Evolutionary conservation across 2,329 filamentous ascomycete genomes (phyloP), one percentile per base, ranked within the genome.

Genomic region (Pleomassaria siparia): DNA sequence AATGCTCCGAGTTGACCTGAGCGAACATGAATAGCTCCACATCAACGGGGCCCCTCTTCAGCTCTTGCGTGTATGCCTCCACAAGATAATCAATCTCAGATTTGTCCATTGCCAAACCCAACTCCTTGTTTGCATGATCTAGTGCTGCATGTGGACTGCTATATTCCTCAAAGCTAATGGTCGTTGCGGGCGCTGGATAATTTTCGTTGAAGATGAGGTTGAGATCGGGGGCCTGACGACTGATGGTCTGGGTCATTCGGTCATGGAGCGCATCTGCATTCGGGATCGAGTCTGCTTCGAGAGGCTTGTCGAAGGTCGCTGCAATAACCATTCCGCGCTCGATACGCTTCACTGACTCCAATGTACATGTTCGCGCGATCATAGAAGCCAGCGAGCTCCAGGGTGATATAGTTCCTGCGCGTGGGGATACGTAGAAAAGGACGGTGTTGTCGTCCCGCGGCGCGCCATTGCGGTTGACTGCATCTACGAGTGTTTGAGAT

Each of bases 11-110:
- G 77, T 97, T 97, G 69, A 99, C 92, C 74, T 99, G 94, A 13
- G 92, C 92, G 71, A 97, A 99, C 94, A 97, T 97, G 79, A 97
- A 97, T 18, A 97, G 80, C 74, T 99, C 94, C 36, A 97, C 89
- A 69, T 97, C 94, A 51, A 91, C 86, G 1, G 89, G 89, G 40
- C 81, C 76, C 29, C 85, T 76, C 53, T 83, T 81, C 15, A 86
- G 76, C 47, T 78, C 80, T 29, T 83, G 77, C 5, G 83, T 83
- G 72, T 90, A 94, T 33, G 86, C 86, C 58, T 91, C 85, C n/a
- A 96, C 89, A 30, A 99, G 80, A 66, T 99, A 97, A 50, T 95
- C 86, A 70, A 97, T 95, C 70, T 99, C 91, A 8, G 86, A 86
- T 48, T 85, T 80, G 69, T 97, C 92, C 49, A 99, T 80, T 15